Evolutionary conservation across 2,329 filamentous ascomycete genomes (phyloP), one percentile per base, ranked within the genome.

Genomic region (Fulvia fulva): DNA sequence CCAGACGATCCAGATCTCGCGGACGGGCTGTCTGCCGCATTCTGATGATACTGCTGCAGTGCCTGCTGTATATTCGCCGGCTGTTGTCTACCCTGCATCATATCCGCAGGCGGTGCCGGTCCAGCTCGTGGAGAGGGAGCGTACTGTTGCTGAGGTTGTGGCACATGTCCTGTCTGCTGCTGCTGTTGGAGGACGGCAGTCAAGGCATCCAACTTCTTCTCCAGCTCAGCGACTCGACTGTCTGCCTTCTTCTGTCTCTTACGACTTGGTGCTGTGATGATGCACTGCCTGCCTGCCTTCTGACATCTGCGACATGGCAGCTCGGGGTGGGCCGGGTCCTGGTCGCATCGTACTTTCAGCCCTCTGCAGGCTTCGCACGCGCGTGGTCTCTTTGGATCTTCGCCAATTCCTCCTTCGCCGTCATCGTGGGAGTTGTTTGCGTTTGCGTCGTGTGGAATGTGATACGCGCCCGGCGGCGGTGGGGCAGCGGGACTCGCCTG

Each of bases 161-260:
- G 47, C 16, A 32, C n/a, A 23, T 59, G 55, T 30, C 51, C 41
- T 30, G 59, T 30, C 45, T 67, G 64, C 44, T 71, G 65, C 62
- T 77, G 75, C 28, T 88, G 85, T 47, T 90, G 87, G 63, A 96
- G 72, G 34, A 86, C 91, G 6, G 90, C 89, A 7, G 90, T 96
- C 71, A 96, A 73, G 8, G 88, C 89, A 77, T 96, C 91, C 63
- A 96, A 93, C 78, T 95, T 95, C 79, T 88, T 91, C 78, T 96
- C 91, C 53, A 97, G 80, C 77, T 96, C 91, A 8, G 91, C 88
- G 12, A 97, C 91, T 53, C 91, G 83, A 64, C 86, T 93, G 72
- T 96, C 92, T 55, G 90, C 91, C 80, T 96, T 96, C 79, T 93
- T 96, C 77, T 93, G 90, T 46, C 91, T 82, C 76, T 95, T 96